A percentile compares a stretch with the other conserved stretches of the same genome.
Evolutionary conservation across 306 rosid species (phyloP).

Genomic region (Cucurbita pepo): DNA sequence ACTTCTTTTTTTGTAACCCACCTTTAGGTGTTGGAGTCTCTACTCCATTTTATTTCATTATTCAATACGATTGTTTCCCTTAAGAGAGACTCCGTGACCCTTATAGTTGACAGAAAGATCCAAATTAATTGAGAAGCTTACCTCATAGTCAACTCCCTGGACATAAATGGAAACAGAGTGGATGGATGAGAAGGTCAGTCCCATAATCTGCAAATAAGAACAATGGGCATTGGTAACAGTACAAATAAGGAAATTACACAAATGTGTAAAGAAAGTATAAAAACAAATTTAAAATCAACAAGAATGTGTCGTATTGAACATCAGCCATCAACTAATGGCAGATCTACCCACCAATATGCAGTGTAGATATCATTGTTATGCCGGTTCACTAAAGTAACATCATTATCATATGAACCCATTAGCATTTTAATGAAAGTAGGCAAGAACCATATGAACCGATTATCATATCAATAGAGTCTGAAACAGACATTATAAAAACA

Average conservation of each 20-base stretch:
- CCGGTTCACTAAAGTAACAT: background rate
- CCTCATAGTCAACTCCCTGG: constrained; percentile 95
- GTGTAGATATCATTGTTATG: background rate
- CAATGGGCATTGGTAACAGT: constrained; percentile 1
- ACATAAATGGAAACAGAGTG: constrained; percentile 56
- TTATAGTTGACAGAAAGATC: background rate
- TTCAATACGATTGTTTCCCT: too few species aligned
- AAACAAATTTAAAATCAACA: background rate
- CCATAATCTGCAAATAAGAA: constrained; percentile 53
- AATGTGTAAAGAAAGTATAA: background rate
- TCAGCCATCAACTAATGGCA: constrained; percentile 3
- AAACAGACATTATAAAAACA: background rate
- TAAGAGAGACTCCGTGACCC: background rate
- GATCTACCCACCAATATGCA: background rate
- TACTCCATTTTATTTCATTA: too few species aligned
- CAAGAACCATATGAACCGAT: background rate
- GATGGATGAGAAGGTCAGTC: constrained; percentile 60
- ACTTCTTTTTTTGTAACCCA: too few species aligned
- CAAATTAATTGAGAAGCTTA: constrained; percentile 3
- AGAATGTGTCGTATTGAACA: background rate
- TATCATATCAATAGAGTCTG: constrained; percentile 29
- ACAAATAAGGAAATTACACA: background rate
- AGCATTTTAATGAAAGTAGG: background rate
- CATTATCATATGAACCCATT: background rate
- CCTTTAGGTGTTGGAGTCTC: too few species aligned